Evolutionary conservation across 2,329 filamentous ascomycete species (phyloP).

Genomic region (Erysiphe pulchra): DNA sequence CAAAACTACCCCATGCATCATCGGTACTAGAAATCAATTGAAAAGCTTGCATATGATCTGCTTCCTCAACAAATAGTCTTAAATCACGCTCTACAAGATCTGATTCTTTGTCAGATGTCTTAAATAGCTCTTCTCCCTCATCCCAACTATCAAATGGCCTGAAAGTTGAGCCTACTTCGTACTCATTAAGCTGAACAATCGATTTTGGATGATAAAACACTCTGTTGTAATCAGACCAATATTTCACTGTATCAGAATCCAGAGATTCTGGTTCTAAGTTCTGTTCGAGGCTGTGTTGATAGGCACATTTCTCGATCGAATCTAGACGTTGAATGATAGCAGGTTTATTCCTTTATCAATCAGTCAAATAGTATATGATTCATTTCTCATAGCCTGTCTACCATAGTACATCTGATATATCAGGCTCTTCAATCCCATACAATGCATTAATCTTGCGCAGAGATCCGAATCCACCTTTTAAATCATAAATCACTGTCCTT

Average conservation of each 20-base stretch:
- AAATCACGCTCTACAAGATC: constrained; percentile 81
- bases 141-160: constrained; percentile 62
- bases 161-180: constrained; percentile 53
- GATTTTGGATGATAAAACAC: constrained; percentile 83
- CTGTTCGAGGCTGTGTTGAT: constrained; percentile 55
- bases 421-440: constrained; percentile 25
- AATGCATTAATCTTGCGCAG: constrained; percentile 69
- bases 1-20: constrained; percentile 63
- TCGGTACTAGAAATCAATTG: constrained; percentile 50
- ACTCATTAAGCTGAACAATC: constrained; percentile 67
- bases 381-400: constrained; percentile 5
- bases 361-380: background rate
- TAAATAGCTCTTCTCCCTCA: constrained; percentile 51
- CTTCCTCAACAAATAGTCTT: constrained; percentile 72
- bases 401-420: constrained; percentile 15
- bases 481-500: constrained; percentile 74
- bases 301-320: constrained; percentile 43
- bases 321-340: constrained; percentile 42
- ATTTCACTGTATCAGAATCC: constrained; percentile 48
- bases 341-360: constrained; percentile 29
- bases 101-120: constrained; percentile 47
- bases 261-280: constrained; percentile 38
- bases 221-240: constrained; percentile 90
- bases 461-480: constrained; percentile 82
- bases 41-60: constrained; percentile 72